phyloP scores from a whole-genome alignment of 441 rosid species.

The Breynia disticha region DNA sequence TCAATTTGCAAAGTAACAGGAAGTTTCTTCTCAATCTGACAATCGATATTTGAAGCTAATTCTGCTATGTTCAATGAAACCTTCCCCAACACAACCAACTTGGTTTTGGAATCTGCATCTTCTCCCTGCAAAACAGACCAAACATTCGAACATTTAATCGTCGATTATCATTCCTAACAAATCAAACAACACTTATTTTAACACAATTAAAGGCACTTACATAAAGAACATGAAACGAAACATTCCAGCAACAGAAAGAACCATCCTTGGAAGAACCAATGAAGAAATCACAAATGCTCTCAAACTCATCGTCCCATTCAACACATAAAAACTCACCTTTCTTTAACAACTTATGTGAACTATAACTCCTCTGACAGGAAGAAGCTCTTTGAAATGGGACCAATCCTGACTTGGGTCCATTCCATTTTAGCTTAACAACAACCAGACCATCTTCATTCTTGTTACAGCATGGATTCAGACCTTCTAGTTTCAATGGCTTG shows the following conservation, averaged over 20 bases:
- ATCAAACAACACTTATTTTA: not conserved
- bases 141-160: not conserved
- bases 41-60: conserved; percentile 18
- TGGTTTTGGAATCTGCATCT: conserved; percentile 14
- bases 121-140: conserved; percentile 19
- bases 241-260: conserved; percentile 22
- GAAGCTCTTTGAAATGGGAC: conserved; percentile 18
- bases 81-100: conserved; percentile 19
- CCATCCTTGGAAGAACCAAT: conserved; percentile 11
- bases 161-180: not conserved
- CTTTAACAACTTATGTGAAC: conserved; percentile 12
- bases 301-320: conserved; percentile 43
- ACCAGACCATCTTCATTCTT: conserved; percentile 9
- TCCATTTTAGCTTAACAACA: conserved; percentile 29
- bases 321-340: conserved; percentile 2
- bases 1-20: conserved; percentile 23
- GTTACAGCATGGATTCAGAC: conserved; percentile 2
- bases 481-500: conserved; percentile 33
- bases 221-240: conserved; percentile 21
- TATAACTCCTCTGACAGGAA: conserved; percentile 13
- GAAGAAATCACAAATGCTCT: conserved; percentile 21
- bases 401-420: conserved; percentile 21
- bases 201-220: conserved; percentile 17
- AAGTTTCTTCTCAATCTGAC: conserved; percentile 19
- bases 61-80: conserved; percentile 27